Evolutionary conservation across 2,329 filamentous ascomycete species (phyloP), one percentile per base, ranked within the genome.

Genomic region (Sordariomycetes sp.): DNA sequence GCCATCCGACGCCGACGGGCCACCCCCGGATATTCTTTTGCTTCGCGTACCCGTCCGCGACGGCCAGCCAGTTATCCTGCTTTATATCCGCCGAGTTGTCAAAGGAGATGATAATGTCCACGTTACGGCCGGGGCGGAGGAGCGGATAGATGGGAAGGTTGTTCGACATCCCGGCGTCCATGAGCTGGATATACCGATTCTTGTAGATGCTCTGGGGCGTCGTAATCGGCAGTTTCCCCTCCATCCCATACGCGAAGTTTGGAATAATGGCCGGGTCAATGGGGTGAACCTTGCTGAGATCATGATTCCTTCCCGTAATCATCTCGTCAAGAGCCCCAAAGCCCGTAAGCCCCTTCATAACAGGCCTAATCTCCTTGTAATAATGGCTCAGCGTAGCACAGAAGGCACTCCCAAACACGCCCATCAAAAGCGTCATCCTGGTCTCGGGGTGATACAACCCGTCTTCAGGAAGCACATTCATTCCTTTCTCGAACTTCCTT

Each of bases 141-240:
- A 97, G 79, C 0, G 94, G 94, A 67, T 99, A 99, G 50, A 97
- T 91, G 1, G 94, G 94, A 10, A 99, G 76, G 66, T 99, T 99
- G 68, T 99, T 97, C 62, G 89, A 95, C 94, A 99, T 99, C 55
- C 94, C 94, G 1, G 94, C 91, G 69, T 99, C 94, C 91, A 96
- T 97, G 17, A 92, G 78, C 62, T 89, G 85, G 20, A 92, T 77
- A 67, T 95, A 86, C 52, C 85, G 77, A 15, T 77, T 78, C 20
- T 81, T 75, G 64, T 88, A 84, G 45, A 96, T 81, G 59, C 82
- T 90, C 35, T 85, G 81, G 0, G 94, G 90, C n/a, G 86, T 87
- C 0, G 89, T 88, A 1, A 80, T 71, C 0, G 90, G 87, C 7
- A 99, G 76, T 60, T 81, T 77, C 13, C 81, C 84, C 63, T 87